phyloP scores from a whole-genome alignment of 768 basidiomycete species.

The Rhizopogon roseolus region DNA sequence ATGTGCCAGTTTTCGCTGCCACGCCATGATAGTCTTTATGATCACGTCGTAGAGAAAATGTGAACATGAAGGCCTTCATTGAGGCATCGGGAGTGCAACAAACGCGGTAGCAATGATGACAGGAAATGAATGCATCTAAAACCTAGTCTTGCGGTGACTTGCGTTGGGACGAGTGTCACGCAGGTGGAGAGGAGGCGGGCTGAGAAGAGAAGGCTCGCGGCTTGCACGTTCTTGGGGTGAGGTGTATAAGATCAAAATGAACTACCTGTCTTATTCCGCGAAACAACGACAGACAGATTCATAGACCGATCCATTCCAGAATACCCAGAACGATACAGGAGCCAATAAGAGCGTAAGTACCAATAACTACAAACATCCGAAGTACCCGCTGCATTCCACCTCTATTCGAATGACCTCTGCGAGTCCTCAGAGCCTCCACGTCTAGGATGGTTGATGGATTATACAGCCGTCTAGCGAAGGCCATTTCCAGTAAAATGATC shows the following conservation, averaged over 20 bases:
- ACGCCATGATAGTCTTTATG: not conserved
- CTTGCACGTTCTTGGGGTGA: too few relatives aligned
- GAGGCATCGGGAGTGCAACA: too few relatives aligned
- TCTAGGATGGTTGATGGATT: slow-evolving; percentile 10
- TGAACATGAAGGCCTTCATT: too few relatives aligned
- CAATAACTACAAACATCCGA: slow-evolving; percentile 10
- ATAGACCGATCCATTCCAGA: slow-evolving; percentile 14
- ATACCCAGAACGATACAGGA: slow-evolving; percentile 17
- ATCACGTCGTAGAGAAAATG: too few relatives aligned
- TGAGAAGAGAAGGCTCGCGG: too few relatives aligned
- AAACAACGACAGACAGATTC: not conserved
- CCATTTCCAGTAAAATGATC: slow-evolving; percentile 22
- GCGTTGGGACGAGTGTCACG: too few relatives aligned
- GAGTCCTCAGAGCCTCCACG: slow-evolving; percentile 13
- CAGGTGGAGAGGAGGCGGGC: too few relatives aligned
- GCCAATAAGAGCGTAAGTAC: slow-evolving; percentile 16
- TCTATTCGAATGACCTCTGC: slow-evolving; percentile 1
- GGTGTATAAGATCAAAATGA: too few relatives aligned
- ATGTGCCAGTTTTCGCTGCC: not conserved
- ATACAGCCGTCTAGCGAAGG: not conserved
- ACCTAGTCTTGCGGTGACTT: too few relatives aligned
- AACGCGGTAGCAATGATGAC: too few relatives aligned
- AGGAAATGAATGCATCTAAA: too few relatives aligned
- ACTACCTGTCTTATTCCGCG: too few relatives aligned
- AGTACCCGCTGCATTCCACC: slow-evolving; percentile 12